Evolutionary conservation across 1,139 yeast genomes (phyloP), one percentile per base, ranked within the genome.

Genomic region (Ogataea hybrid): DNA sequence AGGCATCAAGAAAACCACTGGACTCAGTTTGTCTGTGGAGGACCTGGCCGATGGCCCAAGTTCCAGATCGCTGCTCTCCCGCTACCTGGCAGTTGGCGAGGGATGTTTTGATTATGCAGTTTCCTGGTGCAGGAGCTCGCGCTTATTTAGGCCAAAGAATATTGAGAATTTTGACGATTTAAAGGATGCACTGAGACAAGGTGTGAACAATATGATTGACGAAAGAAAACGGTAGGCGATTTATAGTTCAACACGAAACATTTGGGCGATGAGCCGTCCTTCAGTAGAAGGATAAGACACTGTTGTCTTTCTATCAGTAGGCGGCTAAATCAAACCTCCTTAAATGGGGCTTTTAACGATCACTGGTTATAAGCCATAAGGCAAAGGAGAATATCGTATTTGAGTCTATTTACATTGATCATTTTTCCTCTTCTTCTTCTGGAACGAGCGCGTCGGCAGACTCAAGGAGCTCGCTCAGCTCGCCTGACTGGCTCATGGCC

Each of bases 401-500:
- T 28, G 18, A 20, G n/a, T 21, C 15, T 31, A 37, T 37, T n/a
- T 38, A 32, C 21, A 37, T 18, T n/a, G 10, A 36, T 32, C 34
- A 37, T 36, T 37, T 36, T 27, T 52, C 69, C 28, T 68, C 75
- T 27, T 69, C 77, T 46, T 82, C 90, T 59, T 81, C 87, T 11
- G 95, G 90, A 27, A 88, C 80, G 50, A 92, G 75, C 35, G 88
- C 95, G 46, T 81, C 78, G 44, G 84, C 87, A 46, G 77, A 69
- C 52, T 90, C 97, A 46, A 92, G 72, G 51, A 90, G 64, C 41
- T 89, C 92, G 15, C 90, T 81, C 48, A 92, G 75, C 59, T 92
- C 97, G n/a, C 98, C 98, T 41, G 67, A 61, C 57, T 86, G 88
- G 35, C 95, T 88, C 97, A 92, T 90, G 46, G 86, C 80, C 59